These are phyloP conservation scores for Cutaneotrichosporon sp. DNA, from an alignment of 1,284 basidiomycete species.

Conservation along the genomic window DNA sequence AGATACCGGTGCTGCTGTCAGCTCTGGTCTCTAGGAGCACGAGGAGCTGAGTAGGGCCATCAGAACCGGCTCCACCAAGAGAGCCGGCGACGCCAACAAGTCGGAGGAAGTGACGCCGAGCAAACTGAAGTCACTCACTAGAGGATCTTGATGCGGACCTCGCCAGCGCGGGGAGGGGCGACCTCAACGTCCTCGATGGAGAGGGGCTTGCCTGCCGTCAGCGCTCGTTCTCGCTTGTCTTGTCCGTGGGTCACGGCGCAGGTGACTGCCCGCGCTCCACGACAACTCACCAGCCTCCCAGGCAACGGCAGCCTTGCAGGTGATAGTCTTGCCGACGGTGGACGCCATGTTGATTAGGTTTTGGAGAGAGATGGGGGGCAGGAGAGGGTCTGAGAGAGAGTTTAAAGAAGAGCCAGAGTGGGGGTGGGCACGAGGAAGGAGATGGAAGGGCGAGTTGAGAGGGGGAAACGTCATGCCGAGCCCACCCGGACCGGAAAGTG, in stretches of 20 bases:
- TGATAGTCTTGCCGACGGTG: slow-evolving; percentile 61
- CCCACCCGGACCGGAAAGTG: background rate
- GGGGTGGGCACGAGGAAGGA: no score
- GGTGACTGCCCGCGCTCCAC: background rate
- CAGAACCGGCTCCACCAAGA: no score
- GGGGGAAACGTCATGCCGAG: background rate
- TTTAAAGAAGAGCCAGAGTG: no score
- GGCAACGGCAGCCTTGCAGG: slow-evolving; percentile 92
- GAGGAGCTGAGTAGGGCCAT: no score
- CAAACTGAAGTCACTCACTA: slow-evolving; percentile 67
- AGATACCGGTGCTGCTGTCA: slow-evolving; percentile 68
- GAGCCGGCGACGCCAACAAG: no score
- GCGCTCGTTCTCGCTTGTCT: no score
- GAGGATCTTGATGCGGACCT: slow-evolving; percentile 91
- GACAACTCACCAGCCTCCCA: slow-evolving; percentile 80
- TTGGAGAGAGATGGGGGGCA: background rate
- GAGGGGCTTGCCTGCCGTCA: slow-evolving; percentile 64
- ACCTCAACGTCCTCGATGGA: slow-evolving; percentile 92
- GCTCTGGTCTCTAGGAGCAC: no score
- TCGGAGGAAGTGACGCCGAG: no score
- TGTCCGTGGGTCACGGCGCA: no score
- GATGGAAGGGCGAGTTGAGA: background rate
- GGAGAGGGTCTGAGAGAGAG: slow-evolving; percentile 1
- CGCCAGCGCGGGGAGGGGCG: slow-evolving; percentile 81
- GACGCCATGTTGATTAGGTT: slow-evolving; percentile 11